A percentile compares a stretch with the other conserved stretches of the same genome.
Evolutionary conservation across 441 rosid genomes (phyloP).

Genomic region (Jatropha multifida): DNA sequence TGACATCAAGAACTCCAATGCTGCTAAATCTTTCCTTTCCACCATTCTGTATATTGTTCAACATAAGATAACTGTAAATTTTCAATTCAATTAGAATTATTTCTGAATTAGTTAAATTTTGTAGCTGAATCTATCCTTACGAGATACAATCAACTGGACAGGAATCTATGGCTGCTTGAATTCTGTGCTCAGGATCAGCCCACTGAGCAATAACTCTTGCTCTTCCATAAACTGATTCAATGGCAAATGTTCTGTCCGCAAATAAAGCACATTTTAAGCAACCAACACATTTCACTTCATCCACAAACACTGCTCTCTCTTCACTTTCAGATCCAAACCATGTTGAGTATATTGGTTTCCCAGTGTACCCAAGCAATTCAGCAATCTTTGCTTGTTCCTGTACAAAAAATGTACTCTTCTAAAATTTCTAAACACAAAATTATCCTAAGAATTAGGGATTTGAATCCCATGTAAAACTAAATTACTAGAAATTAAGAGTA

Average conservation of each 20-base stretch:
- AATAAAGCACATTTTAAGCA: constrained; percentile 87
- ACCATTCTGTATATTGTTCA: constrained; percentile 42
- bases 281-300: constrained; percentile 91
- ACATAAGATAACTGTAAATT: too few relatives aligned
- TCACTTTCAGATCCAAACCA: constrained; percentile 82
- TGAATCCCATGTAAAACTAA: too few relatives aligned
- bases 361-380: constrained; percentile 71
- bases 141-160: constrained; percentile 90
- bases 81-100: too few relatives aligned
- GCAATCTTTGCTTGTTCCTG: constrained; percentile 76
- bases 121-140: constrained; percentile 32
- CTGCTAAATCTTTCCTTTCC: constrained; percentile 79
- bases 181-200: constrained; percentile 82
- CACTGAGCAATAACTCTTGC: constrained; percentile 91
- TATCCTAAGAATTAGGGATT: too few relatives aligned
- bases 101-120: too few relatives aligned
- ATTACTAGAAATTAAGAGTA: too few relatives aligned
- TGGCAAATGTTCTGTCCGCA: constrained; percentile 78
- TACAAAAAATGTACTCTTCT: neutral
- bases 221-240: constrained; percentile 73
- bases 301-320: constrained; percentile 78
- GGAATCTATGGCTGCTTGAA: constrained; percentile 71
- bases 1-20: constrained; percentile 84
- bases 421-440: too few relatives aligned
- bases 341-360: constrained; percentile 67